Evolutionary conservation across 768 basidiomycete genomes (phyloP), one percentile per base, ranked within the genome.

Genomic region (Leccinum rimulosum): DNA sequence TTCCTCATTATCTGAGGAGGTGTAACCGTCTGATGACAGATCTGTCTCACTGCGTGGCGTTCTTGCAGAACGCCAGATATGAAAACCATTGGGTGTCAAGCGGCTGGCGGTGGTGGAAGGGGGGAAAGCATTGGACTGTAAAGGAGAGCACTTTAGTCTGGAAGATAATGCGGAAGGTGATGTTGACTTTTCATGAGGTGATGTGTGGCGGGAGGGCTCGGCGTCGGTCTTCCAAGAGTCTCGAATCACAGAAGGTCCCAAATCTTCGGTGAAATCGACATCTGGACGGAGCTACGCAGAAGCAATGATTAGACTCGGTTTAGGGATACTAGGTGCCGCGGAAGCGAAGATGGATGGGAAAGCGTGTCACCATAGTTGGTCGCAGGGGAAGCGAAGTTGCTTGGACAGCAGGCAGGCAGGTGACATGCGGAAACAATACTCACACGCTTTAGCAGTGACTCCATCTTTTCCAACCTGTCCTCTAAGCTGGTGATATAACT

Each of bases 401-500:
- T 6, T 33, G 27, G 38, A 30, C 4, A 22, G 50, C n/a, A 22
- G 27, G 54, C 25, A 30, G 5, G 12, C 25, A 43, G 28, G 51
- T 7, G 52, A 36, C 19, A 36, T 19, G 47, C 14, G 33, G 10
- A 35, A 55, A 51, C 33, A 19, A 38, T 31, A 70, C 75, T 66
- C 65, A 84, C 86, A 70, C 80, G 76, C 60, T 77, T 75, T 28
- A 88, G 67, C 7, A 88, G 70, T 2, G 76, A 68, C 63, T 87
- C 85, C 60, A 87, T 73, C 53, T 75, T 79, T 62, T 85, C 84
- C 55, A 86, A 61, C 64, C 77, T 78, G 66, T 86, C 83, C 68
- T 88, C 86, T 36, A 88, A 74, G 51, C 74, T 77, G 8, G 79
- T 82, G 52, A 87, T 74, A 73, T 86, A 86, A 33, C 84, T 86